Percentiles rank a stretch among this genome's conserved stretches.
Evolutionary conservation across 176 grass and related monocot genomes (phyloP).

Genomic region (sorghum (Sorghum bicolor)): Sorghum_bicolor_NCBIv3 NC_012871.2:23212501-23213000

Average conservation of each 20-base stretch:
- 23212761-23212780: conserved; percentile 65
- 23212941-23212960: background rate
- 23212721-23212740: conserved; percentile 76
- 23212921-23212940: background rate
- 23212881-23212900: conserved; percentile 61
- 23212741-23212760: conserved; percentile 38
- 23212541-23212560: conserved; percentile 68
- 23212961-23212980: conserved; percentile 38
- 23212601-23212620: conserved; percentile 46
- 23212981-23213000: conserved; percentile 73
- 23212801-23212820: background rate
- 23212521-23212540: conserved; percentile 60
- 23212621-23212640: conserved; percentile 5
- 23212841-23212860: background rate
- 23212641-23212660: conserved; percentile 44
- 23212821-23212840: conserved; percentile 27
- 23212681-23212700: conserved; percentile 80
- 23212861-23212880: conserved; percentile 46
- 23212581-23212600: conserved; percentile 55
- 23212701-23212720: conserved; percentile 70
- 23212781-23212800: conserved; percentile 28
- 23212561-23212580: conserved; percentile 57
- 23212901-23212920: conserved; percentile 44
- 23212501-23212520: conserved; percentile 65
- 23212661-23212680: conserved; percentile 65